Percentiles rank a stretch among this genome's conserved stretches.
Evolutionary conservation across 306 rosid species (phyloP).

Genomic region (Cucurbita moschata): DNA sequence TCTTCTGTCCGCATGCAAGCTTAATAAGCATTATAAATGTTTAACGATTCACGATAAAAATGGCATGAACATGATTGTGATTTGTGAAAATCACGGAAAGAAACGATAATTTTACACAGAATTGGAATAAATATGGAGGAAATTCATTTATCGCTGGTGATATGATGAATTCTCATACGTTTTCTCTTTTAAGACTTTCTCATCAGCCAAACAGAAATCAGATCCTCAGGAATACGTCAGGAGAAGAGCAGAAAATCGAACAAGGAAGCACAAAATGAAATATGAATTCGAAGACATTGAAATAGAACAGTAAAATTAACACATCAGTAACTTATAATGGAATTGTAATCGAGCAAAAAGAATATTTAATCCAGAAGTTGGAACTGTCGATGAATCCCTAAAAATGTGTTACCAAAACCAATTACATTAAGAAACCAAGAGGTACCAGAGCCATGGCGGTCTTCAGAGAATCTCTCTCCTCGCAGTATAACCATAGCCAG

Average conservation of each 20-base stretch:
- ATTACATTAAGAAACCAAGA: neutral
- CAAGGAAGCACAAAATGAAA: neutral
- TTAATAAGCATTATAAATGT: neutral
- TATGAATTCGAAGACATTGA: neutral
- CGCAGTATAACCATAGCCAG: constrained; percentile 36
- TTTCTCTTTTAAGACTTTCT: neutral
- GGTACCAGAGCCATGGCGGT: neutral
- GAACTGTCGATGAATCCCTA: neutral
- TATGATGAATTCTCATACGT: neutral
- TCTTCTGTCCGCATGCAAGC: too few relatives aligned
- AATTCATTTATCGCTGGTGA: neutral
- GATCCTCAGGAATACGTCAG: neutral
- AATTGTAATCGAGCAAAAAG: neutral
- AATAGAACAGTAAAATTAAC: neutral
- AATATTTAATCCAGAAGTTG: neutral
- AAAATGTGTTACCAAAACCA: neutral
- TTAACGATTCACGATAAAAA: neutral
- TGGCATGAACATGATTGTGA: neutral
- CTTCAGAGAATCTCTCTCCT: constrained; percentile 55
- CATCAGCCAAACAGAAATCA: neutral
- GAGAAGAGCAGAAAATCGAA: neutral
- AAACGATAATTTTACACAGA: neutral
- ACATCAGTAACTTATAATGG: neutral
- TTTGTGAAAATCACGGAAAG: neutral
- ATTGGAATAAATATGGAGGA: neutral